Base-by-base conservation (phyloP, 129 eudicot genomes). In the Escallonia rubra region DNA sequence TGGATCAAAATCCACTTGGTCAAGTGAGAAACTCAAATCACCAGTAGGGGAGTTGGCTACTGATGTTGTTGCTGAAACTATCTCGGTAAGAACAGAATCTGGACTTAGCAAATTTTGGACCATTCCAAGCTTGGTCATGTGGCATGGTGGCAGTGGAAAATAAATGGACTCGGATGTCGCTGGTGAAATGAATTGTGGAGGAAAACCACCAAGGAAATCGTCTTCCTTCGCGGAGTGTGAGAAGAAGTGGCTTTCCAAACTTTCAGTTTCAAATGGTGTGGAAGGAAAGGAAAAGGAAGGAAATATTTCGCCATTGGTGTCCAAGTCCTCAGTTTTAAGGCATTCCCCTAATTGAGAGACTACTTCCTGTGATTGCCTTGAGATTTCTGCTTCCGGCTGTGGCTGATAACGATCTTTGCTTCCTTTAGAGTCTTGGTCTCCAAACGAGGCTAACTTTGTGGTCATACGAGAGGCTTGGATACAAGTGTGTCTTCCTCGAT, bases 401-500 rank as follows among this genome's bases (percentile, higher is more conserved):
- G 9, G 44, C 5, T 69, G 8, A 5, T 3, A 1, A 38, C 65
- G 47, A 39, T 59, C 41, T 73, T 50, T 65, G 34, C 14, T 54
- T 54, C 14, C 59, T 14, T 54, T 54, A 11, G 59, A 34, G 5
- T 12, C 13, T 54, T 54, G 2, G 4, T 54, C 14, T 14, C n/a
- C 59, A 8, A 50, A 3, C 12, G 55, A 50, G 55, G 55, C 10
- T 11, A 50, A 50, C 34, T 23, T 23, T 41, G 68, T 58, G 0
- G 72, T 59, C 64, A 76, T 65, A 10, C 63, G 79, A 47, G 84
- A 49, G 48, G 82, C 78, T 15, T 83, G 84, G 61, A 61, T 70
- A 70, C 89, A 82, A 55, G 81, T 85, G 58, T 87, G 95, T 43
- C 76, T 78, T 61, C 95, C 92, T 63, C 75, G 71, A 42, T 83